Evolutionary conservation across 1,139 yeast species (phyloP).

Genomic region (Zygoascus sp.): DNA sequence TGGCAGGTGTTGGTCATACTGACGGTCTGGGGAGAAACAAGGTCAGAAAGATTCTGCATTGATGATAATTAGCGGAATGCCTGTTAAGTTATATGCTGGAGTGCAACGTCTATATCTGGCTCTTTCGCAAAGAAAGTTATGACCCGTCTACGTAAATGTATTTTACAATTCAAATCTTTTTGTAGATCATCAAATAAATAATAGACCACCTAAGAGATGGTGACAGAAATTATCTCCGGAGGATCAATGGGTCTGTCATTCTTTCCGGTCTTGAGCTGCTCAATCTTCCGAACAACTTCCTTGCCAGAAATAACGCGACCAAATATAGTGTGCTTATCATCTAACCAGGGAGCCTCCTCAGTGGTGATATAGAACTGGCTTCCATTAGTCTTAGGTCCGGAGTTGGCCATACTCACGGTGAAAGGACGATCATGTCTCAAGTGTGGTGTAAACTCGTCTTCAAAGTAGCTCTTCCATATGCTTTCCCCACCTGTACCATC

Average conservation of each 20-base stretch:
- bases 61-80: not conserved
- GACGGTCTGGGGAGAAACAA: conserved; percentile 6
- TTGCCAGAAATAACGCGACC: conserved; percentile 47
- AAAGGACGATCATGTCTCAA: conserved; percentile 43
- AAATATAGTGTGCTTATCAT: conserved; percentile 57
- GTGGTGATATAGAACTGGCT: conserved; percentile 59
- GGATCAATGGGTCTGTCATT: conserved; percentile 36
- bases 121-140: too few species aligned
- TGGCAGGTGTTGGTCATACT: conserved; percentile 22
- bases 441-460: conserved; percentile 42
- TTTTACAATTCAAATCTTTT: too few species aligned
- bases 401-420: conserved; percentile 56
- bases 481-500: conserved; percentile 49
- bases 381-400: conserved; percentile 60
- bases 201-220: conserved; percentile 7
- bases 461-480: conserved; percentile 40
- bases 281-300: conserved; percentile 37
- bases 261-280: conserved; percentile 27
- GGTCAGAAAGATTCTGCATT: conserved; percentile 3
- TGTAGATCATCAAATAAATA: too few species aligned
- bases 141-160: too few species aligned
- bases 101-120: not conserved
- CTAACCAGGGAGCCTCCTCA: conserved; percentile 44
- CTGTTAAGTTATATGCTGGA: too few species aligned
- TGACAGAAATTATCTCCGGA: conserved; percentile 29